Evolutionary conservation across 306 rosid genomes (phyloP), one percentile per base, ranked within the genome.

Genomic region (Hippophae rhamnoides): DNA sequence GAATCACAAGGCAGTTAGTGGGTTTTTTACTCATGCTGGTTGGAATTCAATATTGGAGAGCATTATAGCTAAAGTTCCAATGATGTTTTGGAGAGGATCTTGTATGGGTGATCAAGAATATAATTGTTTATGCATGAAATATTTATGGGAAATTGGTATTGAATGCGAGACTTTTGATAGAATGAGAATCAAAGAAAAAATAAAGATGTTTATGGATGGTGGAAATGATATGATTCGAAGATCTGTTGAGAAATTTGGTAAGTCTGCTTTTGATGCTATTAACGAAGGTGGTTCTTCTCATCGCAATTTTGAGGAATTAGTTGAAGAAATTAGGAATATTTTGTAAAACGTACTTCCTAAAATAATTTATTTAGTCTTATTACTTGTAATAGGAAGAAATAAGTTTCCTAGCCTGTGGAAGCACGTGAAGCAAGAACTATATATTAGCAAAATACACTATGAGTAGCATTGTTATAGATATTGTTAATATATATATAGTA

Each of bases 11-110:
- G 27, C 75, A 0, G 31, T 79, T 1, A 72, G 80, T 40, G 57
- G 41, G 42, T 53, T 53, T 27, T 53, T 53, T 13, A 53, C 57
- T 1, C 57, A 53, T 41, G 8, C 7, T 53, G 57, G 57, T 18
- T 53, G 82, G 82, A 78, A 78, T 60, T 78, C 82, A 0, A 70
- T 78, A 0, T 3, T 74, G 23, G 83, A 70, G 63, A 42, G 79
- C 52, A 71, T 74, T 3, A 7, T 1, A 4, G 74, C 55, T 1
- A 71, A 68, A 7, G 5, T 71, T 6, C 78, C 80, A 0, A 67
- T 79, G 78, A 54, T 79, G 14, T 79, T 77, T 41, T 74, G 78
- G 78, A 31, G 38, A 31, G 38, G 38, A 31, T 72, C 78, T 8
- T 6, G 10, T 2, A 0, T 0, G 1, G 12, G 5, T 18, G 84